Conservation (phyloP, 192 early-diverging fungal genomes). For the Phycomyces nitens region DNA sequence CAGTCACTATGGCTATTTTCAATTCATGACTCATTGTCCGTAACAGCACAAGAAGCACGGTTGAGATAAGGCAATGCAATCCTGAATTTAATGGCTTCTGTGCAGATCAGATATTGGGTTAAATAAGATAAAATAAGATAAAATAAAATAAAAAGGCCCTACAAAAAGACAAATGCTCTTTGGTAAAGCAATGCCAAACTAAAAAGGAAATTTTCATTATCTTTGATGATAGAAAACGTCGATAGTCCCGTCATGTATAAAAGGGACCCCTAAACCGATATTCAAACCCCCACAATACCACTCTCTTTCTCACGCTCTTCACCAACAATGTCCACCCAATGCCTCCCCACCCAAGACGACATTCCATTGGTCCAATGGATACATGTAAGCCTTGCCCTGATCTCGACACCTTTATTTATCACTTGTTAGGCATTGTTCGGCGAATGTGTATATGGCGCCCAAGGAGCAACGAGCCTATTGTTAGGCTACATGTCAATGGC, state of each 20-base stretch:
- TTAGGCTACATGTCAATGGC: conserved; percentile 59
- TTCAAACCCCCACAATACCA: neutral
- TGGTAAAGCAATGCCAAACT: too few relatives aligned
- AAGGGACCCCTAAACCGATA: neutral
- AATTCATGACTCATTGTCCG: too few relatives aligned
- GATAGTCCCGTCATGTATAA: neutral
- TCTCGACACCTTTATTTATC: too few relatives aligned
- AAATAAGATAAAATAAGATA: too few relatives aligned
- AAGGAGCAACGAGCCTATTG: conserved; percentile 38
- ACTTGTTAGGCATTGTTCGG: conserved; percentile 49
- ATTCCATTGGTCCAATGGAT: neutral
- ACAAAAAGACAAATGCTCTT: neutral
- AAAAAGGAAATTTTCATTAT: conserved; percentile 1
- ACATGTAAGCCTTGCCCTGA: conserved; percentile 4
- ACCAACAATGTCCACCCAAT: neutral
- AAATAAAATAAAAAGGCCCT: neutral
- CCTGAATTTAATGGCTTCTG: too few relatives aligned
- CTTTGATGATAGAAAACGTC: conserved; percentile 3
- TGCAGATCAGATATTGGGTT: too few relatives aligned
- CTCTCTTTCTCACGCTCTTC: neutral
- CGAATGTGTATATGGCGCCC: conserved; percentile 42
- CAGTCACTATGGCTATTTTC: too few relatives aligned
- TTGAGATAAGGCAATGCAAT: too few relatives aligned
- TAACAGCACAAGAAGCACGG: too few relatives aligned
- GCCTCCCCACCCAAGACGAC: neutral